phyloP scores from a whole-genome alignment of 2,329 filamentous ascomycete species.

The Colletotrichum sp. region DNA sequence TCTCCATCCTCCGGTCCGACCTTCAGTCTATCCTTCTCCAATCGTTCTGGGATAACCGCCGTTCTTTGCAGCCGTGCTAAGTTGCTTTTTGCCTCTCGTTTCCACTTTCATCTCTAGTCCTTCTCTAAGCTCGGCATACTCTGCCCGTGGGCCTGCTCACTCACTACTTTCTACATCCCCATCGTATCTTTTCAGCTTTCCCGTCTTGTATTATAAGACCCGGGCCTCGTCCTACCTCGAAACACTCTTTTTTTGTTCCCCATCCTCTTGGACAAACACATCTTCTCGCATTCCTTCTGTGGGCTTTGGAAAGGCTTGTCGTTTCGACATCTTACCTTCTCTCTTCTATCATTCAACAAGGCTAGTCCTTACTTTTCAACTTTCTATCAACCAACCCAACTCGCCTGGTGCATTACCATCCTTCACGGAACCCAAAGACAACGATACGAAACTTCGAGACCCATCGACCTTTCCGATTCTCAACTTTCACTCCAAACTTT shows the following conservation, averaged over 20 bases:
- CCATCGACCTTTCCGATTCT: constrained; percentile 15
- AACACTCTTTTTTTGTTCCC: not conserved
- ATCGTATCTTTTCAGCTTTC: constrained; percentile 3
- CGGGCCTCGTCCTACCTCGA: constrained; percentile 18
- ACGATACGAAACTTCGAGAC: constrained; percentile 18
- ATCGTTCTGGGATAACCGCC: constrained; percentile 32
- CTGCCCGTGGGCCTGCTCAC: constrained; percentile 13
- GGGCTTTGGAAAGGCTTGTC: constrained; percentile 23
- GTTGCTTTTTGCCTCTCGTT: constrained; percentile 26
- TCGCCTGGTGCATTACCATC: constrained; percentile 29
- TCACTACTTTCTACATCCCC: constrained; percentile 15
- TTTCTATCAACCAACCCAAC: constrained; percentile 25
- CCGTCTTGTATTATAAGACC: constrained; percentile 20
- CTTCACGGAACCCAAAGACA: constrained; percentile 19
- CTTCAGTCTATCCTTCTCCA: constrained; percentile 32
- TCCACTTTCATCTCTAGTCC: constrained; percentile 19
- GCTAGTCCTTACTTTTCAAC: constrained; percentile 41
- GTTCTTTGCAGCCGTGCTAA: constrained; percentile 39
- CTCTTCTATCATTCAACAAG: constrained; percentile 32
- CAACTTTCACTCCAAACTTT: constrained; percentile 8
- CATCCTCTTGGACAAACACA: constrained; percentile 22
- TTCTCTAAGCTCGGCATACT: constrained; percentile 15
- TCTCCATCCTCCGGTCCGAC: constrained; percentile 19
- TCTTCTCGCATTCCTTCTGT: constrained; percentile 24
- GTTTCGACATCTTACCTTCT: constrained; percentile 24